Percentiles rank a stretch among this genome's conserved stretches.
Conservation (phyloP, 2,329 filamentous ascomycete genomes). For the Colletotrichum echinochloae region DNA sequence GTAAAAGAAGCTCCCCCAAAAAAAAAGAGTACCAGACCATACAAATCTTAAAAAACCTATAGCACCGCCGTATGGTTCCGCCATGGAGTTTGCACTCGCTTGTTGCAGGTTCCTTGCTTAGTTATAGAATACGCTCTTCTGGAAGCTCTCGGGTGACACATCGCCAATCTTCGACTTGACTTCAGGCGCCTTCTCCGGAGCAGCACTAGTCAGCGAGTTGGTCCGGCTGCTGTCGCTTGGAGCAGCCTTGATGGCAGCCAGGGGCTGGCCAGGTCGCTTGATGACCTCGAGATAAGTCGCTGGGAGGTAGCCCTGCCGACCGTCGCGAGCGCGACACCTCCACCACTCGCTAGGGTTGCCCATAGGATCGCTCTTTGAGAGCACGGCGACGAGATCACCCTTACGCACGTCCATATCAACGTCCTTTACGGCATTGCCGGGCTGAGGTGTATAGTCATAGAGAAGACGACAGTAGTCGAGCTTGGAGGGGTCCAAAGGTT, state of each 20-base stretch:
- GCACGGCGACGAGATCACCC: constrained; percentile 93
- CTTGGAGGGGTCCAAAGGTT: constrained; percentile 84
- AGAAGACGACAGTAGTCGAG: constrained; percentile 96
- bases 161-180: constrained; percentile 64
- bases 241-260: constrained; percentile 65
- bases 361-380: constrained; percentile 91
- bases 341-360: constrained; percentile 97
- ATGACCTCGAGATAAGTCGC: constrained; percentile 88
- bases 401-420: constrained; percentile 94
- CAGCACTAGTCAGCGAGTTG: constrained; percentile 63
- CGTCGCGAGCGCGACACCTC: constrained; percentile 91
- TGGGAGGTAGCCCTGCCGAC: constrained; percentile 90
- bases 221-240: constrained; percentile 60
- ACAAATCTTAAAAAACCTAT: constrained; percentile 29
- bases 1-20: not conserved
- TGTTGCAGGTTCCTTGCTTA: constrained; percentile 46
- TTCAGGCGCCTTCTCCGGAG: constrained; percentile 41
- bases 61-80: constrained; percentile 1
- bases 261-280: constrained; percentile 62
- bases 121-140: constrained; percentile 70
- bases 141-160: constrained; percentile 66
- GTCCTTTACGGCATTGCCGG: constrained; percentile 70
- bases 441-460: constrained; percentile 92
- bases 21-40: constrained; percentile 19
- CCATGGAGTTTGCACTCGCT: constrained; percentile 1